Conservation (phyloP, 116 monocot species). For the Trichopus zeylanicus region DNA sequence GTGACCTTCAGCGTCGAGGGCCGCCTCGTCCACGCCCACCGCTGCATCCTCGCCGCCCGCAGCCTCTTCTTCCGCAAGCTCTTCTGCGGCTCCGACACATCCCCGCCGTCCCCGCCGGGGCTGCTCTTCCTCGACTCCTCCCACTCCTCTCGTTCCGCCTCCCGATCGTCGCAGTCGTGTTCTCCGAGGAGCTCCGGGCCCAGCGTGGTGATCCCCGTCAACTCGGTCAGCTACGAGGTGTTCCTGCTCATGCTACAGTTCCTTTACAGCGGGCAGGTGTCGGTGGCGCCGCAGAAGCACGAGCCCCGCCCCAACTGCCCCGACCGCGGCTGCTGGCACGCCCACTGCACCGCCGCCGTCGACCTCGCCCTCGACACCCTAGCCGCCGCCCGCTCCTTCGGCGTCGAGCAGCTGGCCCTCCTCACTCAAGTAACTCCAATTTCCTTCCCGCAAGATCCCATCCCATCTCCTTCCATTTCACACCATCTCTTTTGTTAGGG, state of each 20-base stretch:
- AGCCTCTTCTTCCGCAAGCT: conserved; percentile 89
- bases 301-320: conserved; percentile 68
- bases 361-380: conserved; percentile 88
- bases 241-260: conserved; percentile 90
- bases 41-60: conserved; percentile 87
- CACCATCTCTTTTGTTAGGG: no score
- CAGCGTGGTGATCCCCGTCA: conserved; percentile 64
- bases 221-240: conserved; percentile 90
- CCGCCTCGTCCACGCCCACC: conserved; percentile 82
- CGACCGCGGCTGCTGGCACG: conserved; percentile 91
- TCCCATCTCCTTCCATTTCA: no score
- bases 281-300: conserved; percentile 81
- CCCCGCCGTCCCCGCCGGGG: conserved; percentile 12
- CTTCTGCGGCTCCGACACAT: conserved; percentile 63
- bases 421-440: conserved; percentile 51
- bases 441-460: not conserved
- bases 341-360: conserved; percentile 84
- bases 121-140: conserved; percentile 12
- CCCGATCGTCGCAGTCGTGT: conserved; percentile 7
- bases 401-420: conserved; percentile 56
- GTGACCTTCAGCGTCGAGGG: conserved; percentile 94
- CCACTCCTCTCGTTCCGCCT: not conserved
- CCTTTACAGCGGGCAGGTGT: conserved; percentile 92
- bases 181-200: conserved; percentile 3
- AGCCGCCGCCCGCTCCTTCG: conserved; percentile 73